These are phyloP conservation scores for Apophysomyces ossiformis DNA, from an alignment of 371 early-diverging fungal species.

Conservation along the genomic window DNA sequence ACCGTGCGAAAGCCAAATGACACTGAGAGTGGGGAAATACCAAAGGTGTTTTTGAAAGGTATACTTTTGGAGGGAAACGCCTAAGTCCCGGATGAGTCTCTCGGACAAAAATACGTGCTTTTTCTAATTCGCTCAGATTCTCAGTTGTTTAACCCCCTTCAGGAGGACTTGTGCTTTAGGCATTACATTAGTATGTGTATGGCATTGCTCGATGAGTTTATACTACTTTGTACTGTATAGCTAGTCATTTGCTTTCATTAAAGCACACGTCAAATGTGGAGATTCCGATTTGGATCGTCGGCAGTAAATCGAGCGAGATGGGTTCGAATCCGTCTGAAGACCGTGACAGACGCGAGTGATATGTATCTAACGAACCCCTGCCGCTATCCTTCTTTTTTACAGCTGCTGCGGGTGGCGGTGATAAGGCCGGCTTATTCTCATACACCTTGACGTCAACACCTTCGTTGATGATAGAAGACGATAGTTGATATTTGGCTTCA, in stretches of 20 bases:
- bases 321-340: conserved; percentile 6
- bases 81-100: too few relatives aligned
- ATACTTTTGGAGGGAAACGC: too few relatives aligned
- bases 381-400: conserved; percentile 13
- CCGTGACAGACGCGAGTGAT: not conserved
- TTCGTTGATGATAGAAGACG: conserved; percentile 10
- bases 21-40: too few relatives aligned
- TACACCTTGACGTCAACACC: not conserved
- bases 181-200: not conserved
- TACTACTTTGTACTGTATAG: not conserved
- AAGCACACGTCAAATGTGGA: conserved; percentile 23
- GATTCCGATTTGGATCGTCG: conserved; percentile 28
- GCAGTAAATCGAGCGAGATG: conserved; percentile 20
- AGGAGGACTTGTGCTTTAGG: too few relatives aligned
- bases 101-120: too few relatives aligned
- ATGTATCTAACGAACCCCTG: conserved; percentile 9
- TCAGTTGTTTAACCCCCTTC: too few relatives aligned
- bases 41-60: too few relatives aligned
- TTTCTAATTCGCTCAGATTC: too few relatives aligned
- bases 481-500: conserved; percentile 6
- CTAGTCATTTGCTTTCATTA: not conserved
- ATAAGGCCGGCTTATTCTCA: conserved; percentile 2
- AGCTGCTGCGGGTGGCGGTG: conserved; percentile 10
- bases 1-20: too few relatives aligned
- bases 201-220: not conserved